phyloP scores from a whole-genome alignment of 2,329 filamentous ascomycete genomes.

The Fusarium sp. region DNA sequence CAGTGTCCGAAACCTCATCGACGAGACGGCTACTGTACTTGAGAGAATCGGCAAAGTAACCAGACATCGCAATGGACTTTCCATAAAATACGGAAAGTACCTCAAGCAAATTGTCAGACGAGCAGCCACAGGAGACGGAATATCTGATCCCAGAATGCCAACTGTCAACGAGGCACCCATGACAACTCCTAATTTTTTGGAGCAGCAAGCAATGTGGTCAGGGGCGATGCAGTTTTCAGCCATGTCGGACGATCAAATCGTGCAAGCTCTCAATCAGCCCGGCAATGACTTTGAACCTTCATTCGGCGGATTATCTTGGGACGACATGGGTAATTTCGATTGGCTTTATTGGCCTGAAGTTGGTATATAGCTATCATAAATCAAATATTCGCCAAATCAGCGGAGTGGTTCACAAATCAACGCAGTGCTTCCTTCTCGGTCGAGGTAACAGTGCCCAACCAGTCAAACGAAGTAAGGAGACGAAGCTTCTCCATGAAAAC shows the following conservation, averaged over 20 bases:
- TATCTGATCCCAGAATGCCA: conserved; percentile 35
- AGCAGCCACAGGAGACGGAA: conserved; percentile 48
- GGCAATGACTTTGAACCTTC: conserved; percentile 70
- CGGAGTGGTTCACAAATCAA: conserved; percentile 27
- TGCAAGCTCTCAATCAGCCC: conserved; percentile 74
- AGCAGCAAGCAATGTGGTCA: conserved; percentile 56
- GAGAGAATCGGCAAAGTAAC: conserved; percentile 77
- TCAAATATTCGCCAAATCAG: conserved; percentile 30
- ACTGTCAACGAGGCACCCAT: conserved; percentile 34
- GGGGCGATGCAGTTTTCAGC: conserved; percentile 73
- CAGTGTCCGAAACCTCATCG: conserved; percentile 73
- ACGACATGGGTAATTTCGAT: conserved; percentile 70
- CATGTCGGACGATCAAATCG: conserved; percentile 78
- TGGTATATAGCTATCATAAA: conserved; percentile 46
- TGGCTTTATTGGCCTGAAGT: conserved; percentile 68
- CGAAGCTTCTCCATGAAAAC: conserved; percentile 62
- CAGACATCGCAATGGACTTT: conserved; percentile 75
- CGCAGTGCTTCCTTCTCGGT: conserved; percentile 27
- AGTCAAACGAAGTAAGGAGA: conserved; percentile 49
- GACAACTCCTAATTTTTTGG: conserved; percentile 47
- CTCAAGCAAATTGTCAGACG: conserved; percentile 60
- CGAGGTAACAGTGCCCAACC: conserved; percentile 30
- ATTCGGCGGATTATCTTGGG: conserved; percentile 69
- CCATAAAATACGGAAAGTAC: conserved; percentile 63
- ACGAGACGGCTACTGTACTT: conserved; percentile 76